Evolutionary conservation across 495 filamentous ascomycete genomes (phyloP), one percentile per base, ranked within the genome.

Genomic region (Elaphomyces granulatus): DNA sequence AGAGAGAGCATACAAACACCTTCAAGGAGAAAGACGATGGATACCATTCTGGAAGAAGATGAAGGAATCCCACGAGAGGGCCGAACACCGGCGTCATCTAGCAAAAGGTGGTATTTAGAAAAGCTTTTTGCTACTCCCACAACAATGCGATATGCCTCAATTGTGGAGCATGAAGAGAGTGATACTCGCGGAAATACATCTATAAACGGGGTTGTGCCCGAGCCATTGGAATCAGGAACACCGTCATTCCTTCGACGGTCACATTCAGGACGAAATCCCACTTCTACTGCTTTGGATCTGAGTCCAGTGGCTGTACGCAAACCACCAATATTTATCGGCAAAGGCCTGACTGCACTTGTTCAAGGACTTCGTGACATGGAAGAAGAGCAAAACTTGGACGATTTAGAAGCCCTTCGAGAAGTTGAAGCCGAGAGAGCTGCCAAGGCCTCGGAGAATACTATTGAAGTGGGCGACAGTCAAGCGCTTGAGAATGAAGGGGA

Each of bases 331-430:
- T 78, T 81, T 17, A 63, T 77, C 15, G 79, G 77, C 0, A 71
- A 80, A 39, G 81, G 81, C 2, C 60, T 98, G 32, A 93, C 84
- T 45, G 77, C 72, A 38, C 65, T 94, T 38, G 79, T 95, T 8
- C 77, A 82, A 32, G 74, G 75, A 10, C 58, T 98, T 46, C 68
- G 83, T 14, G 78, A 77, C 46, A 70, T 88, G 57, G 83, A 92
- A 49, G 80, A 90, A 20, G 81, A 92, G 19, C 67, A 66, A 12
- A 52, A 78, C 23, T 77, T 81, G 16, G 85, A 92, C 9, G 87
- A 94, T 17, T 62, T 85, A 53, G 85, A 94, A 19, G 70, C 80
- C n/a, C 56, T 94, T 47, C 66, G 70, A 10, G 87, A 94, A 55
- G 71, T 93, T 50, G 87, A 93, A 56, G 64, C 60, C 20, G 47